phyloP scores from a whole-genome alignment of 495 filamentous ascomycete species.

The Talaromyces borbonicus region DNA sequence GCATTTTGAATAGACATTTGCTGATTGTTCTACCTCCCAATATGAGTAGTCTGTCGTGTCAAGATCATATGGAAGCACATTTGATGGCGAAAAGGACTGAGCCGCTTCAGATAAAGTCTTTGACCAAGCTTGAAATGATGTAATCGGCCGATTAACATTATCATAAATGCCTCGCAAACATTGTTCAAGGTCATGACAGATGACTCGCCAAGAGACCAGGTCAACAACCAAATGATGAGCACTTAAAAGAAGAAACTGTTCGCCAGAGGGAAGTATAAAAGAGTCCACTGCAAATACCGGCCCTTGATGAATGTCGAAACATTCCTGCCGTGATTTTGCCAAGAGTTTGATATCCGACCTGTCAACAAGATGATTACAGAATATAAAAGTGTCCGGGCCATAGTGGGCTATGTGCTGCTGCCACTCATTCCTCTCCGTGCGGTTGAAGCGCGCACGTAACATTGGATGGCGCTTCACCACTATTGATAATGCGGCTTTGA shows the following conservation, averaged over 20 bases:
- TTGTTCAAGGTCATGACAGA: constrained; percentile 44
- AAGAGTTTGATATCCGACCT: constrained; percentile 1
- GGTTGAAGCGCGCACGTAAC: constrained; percentile 47
- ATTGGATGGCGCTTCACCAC: constrained; percentile 51
- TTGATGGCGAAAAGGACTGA: not conserved
- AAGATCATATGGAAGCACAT: not conserved
- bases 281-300: constrained; percentile 21
- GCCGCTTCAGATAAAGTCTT: constrained; percentile 13
- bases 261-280: constrained; percentile 28
- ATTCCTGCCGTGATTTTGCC: constrained; percentile 7
- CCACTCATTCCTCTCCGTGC: constrained; percentile 15
- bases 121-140: constrained; percentile 42
- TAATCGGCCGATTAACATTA: constrained; percentile 26
- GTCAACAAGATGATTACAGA: constrained; percentile 2
- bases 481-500: constrained; percentile 35
- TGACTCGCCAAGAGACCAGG: constrained; percentile 44
- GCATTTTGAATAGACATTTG: constrained; percentile 20
- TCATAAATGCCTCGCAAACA: constrained; percentile 34
- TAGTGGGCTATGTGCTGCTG: constrained; percentile 14
- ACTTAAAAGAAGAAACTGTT: constrained; percentile 35
- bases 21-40: constrained; percentile 31
- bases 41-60: constrained; percentile 13
- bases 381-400: constrained; percentile 9
- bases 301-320: constrained; percentile 16
- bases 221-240: constrained; percentile 48